Evolutionary conservation across 2,329 filamentous ascomycete genomes (phyloP), one percentile per base, ranked within the genome.

Genomic region (Fusarium beomiforme): DNA sequence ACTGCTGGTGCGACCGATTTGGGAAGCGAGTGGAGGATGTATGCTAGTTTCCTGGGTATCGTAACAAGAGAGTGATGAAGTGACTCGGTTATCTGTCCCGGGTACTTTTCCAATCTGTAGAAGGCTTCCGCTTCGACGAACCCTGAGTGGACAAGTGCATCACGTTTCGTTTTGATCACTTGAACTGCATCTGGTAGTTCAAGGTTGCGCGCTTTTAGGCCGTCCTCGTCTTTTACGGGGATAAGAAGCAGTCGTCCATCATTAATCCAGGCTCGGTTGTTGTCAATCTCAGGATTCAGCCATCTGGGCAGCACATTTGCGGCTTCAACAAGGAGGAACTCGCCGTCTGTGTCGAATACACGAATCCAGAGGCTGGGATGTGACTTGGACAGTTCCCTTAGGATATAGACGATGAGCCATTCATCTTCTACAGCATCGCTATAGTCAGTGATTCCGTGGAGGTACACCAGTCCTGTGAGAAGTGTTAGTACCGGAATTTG

Each of bases 361-460:
- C 93, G 90, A 49, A 94, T 88, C 95, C 95, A 99, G 11, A 94
- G 85, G 65, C 92, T 86, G 8, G 89, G 84, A 75, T 93, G 93
- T 39, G 87, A 85, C 73, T 87, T 92, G 74, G 91, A 95, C 74
- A 98, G 83, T 81, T 97, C 92, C 46, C 93, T 90, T 33, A 99
- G 85, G 8, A 98, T 83, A 81, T 95, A 97, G 23, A 98, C 95
- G 65, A 98, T 91, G 9, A 98, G 88, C 97, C 96, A 99, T 83
- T 99, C 97, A 76, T 99, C 96, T 77, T 97, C 95, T 7, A 98
- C 91, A 0, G 94, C 96, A 81, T 99, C 97, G 12, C 95, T 95
- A 76, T 94, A 98, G 78, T 95, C 93, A 2, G 94, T 96, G 55
- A 86, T 85, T 23, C 95, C 95, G 69, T 89, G 88, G 9, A 99